These are phyloP conservation scores for Fusarium praegraminearum DNA, from an alignment of 2,329 filamentous ascomycete species.

Conservation along the genomic window DNA sequence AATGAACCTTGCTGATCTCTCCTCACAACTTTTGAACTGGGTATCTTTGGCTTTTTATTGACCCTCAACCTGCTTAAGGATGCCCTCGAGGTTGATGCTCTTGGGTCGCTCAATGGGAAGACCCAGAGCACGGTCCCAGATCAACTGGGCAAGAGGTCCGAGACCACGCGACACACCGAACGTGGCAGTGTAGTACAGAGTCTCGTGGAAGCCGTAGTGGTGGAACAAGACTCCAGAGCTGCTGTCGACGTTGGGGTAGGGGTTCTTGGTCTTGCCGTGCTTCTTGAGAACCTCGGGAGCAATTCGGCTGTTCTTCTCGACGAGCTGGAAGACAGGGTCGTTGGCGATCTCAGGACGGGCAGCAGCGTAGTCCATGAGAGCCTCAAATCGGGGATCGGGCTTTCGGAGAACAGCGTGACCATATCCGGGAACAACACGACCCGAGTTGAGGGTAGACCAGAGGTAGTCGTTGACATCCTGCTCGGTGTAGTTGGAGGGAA, in stretches of 20 bases:
- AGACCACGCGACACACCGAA: slow-evolving; percentile 78
- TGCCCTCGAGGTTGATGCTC: slow-evolving; percentile 91
- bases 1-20: slow-evolving; percentile 28
- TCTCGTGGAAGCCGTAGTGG: slow-evolving; percentile 98
- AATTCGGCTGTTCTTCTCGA: slow-evolving; percentile 92
- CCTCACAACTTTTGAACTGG: slow-evolving; percentile 29
- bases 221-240: slow-evolving; percentile 95
- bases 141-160: slow-evolving; percentile 90
- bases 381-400: slow-evolving; percentile 95
- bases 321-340: slow-evolving; percentile 93
- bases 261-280: slow-evolving; percentile 98
- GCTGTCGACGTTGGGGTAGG: slow-evolving; percentile 96
- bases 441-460: slow-evolving; percentile 94
- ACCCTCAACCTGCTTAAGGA: slow-evolving; percentile 75
- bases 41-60: slow-evolving; percentile 49
- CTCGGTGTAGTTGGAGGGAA: slow-evolving; percentile 82
- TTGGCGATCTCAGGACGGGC: slow-evolving; percentile 85
- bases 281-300: slow-evolving; percentile 90
- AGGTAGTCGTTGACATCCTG: slow-evolving; percentile 89
- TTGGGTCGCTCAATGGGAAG: slow-evolving; percentile 97
- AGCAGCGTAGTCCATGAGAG: slow-evolving; percentile 94
- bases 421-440: slow-evolving; percentile 97
- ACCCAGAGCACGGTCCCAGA: slow-evolving; percentile 95
- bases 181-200: slow-evolving; percentile 88
- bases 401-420: slow-evolving; percentile 98